Percentiles rank a stretch among this genome's conserved stretches.
These are phyloP conservation scores for Aquilaria yunnanensis DNA, from an alignment of 345 rosid species.

Conservation along the genomic window DNA sequence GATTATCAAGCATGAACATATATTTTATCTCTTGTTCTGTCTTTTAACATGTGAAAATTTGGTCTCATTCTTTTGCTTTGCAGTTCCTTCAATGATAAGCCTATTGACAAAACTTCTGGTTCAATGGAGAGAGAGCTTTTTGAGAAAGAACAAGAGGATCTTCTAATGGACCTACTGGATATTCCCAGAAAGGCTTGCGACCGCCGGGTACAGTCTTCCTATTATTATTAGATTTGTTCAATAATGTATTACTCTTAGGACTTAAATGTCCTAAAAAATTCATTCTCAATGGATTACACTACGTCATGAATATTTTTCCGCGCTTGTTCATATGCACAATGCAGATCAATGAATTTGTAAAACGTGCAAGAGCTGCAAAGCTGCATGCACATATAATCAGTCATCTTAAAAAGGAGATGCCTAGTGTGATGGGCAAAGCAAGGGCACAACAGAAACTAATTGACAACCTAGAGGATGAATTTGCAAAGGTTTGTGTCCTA, in stretches of 20 bases:
- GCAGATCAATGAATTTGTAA: conserved; percentile 93
- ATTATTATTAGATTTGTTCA: too few species aligned
- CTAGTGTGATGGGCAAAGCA: conserved; percentile 92
- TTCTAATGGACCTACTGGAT: conserved; percentile 57
- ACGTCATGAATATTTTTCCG: neutral
- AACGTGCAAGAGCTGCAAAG: conserved; percentile 90
- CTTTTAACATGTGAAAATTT: neutral
- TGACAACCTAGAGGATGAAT: conserved; percentile 72
- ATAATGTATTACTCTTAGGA: too few species aligned
- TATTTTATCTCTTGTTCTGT: neutral
- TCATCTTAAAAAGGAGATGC: conserved; percentile 96
- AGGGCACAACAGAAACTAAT: conserved; percentile 78
- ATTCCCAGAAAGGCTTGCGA: conserved; percentile 96
- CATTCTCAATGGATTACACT: neutral
- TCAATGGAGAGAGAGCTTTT: conserved; percentile 72
- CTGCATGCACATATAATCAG: conserved; percentile 88
- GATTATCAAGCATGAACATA: neutral
- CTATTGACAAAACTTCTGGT: conserved; percentile 54
- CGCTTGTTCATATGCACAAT: neutral
- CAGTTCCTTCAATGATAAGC: conserved; percentile 92
- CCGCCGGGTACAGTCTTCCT: conserved; percentile 43
- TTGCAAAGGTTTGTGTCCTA: conserved; percentile 51
- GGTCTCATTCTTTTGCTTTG: conserved; percentile 2
- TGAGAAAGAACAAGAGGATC: conserved; percentile 90
- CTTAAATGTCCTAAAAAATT: neutral